Conservation (phyloP, 768 basidiomycete species). For the Kwoniella sp. region DNA sequence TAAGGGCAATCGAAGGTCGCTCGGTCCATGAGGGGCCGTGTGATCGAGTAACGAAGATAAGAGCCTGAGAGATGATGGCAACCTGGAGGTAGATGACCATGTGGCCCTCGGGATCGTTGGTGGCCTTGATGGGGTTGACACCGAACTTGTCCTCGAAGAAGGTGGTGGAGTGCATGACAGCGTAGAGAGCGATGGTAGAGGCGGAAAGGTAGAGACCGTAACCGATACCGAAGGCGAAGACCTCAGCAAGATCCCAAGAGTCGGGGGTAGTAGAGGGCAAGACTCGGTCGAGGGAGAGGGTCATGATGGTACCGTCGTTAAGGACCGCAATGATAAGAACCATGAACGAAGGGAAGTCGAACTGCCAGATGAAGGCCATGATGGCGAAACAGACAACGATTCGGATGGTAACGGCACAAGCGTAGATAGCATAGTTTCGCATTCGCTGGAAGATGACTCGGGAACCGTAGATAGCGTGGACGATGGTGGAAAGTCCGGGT, state of each 20-base stretch:
- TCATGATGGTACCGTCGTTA: slow-evolving; percentile 99
- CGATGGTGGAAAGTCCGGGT: slow-evolving; percentile 97
- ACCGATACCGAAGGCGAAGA: slow-evolving; percentile 91
- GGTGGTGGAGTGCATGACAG: slow-evolving; percentile 77
- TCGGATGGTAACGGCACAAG: slow-evolving; percentile 94
- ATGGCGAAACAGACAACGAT: slow-evolving; percentile 97
- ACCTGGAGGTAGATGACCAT: slow-evolving; percentile 62
- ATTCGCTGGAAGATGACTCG: slow-evolving; percentile 99
- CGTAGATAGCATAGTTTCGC: slow-evolving; percentile 98
- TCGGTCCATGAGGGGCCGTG: slow-evolving; percentile 60
- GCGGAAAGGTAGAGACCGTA: slow-evolving; percentile 91
- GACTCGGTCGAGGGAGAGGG: slow-evolving; percentile 86
- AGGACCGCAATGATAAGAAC: slow-evolving; percentile 94
- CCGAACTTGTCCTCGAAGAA: slow-evolving; percentile 90
- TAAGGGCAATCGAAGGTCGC: slow-evolving; percentile 71
- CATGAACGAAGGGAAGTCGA: slow-evolving; percentile 99
- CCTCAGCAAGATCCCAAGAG: slow-evolving; percentile 93
- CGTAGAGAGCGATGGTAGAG: slow-evolving; percentile 80
- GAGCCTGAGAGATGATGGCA: slow-evolving; percentile 96
- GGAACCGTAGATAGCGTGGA: slow-evolving; percentile 96
- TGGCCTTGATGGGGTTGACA: slow-evolving; percentile 93
- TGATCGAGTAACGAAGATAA: slow-evolving; percentile 94
- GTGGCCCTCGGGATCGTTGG: slow-evolving; percentile 59
- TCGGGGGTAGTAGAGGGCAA: slow-evolving; percentile 90
- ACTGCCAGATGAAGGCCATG: slow-evolving; percentile 91